Conservation (phyloP, 1,284 basidiomycete species). For the Leccinum subrobustum region DNA sequence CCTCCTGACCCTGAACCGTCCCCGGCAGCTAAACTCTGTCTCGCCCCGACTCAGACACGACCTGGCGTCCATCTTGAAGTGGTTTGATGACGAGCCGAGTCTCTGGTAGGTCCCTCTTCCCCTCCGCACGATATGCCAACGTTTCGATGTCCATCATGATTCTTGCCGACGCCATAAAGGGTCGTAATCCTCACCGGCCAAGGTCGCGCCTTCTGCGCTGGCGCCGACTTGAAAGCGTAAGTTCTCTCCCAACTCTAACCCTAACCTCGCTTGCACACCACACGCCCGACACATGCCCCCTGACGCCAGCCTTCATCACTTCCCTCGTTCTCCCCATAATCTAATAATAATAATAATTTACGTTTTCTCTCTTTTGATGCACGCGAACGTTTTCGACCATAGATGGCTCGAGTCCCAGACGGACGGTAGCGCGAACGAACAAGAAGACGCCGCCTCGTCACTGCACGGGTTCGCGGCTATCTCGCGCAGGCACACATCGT, state of each 20-base stretch:
- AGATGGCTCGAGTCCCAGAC: constrained; percentile 27
- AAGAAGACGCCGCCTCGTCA: constrained; percentile 40
- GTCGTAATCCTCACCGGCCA: constrained; percentile 76
- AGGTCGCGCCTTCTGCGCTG: constrained; percentile 79
- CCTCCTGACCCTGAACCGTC: constrained; percentile 74
- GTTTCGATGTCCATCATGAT: background rate
- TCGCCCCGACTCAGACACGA: constrained; percentile 58
- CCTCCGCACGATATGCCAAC: background rate
- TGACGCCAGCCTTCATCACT: background rate
- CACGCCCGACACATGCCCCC: background rate
- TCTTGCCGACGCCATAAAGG: constrained; percentile 42
- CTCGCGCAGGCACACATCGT: constrained; percentile 60
- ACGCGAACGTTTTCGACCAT: background rate
- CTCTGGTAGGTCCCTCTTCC: constrained; percentile 58
- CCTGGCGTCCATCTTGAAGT: constrained; percentile 59
- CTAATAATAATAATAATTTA: too few relatives aligned
- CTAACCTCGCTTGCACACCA: background rate
- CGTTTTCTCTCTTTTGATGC: background rate
- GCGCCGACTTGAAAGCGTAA: constrained; percentile 74
- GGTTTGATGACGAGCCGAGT: constrained; percentile 73
- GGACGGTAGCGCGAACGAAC: constrained; percentile 36
- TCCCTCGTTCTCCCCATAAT: background rate
- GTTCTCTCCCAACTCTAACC: constrained; percentile 16
- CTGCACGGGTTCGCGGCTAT: constrained; percentile 75
- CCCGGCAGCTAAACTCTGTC: constrained; percentile 73